Base-by-base conservation (phyloP, 2,329 filamentous ascomycete species). In the Trichoderma breve region DNA sequence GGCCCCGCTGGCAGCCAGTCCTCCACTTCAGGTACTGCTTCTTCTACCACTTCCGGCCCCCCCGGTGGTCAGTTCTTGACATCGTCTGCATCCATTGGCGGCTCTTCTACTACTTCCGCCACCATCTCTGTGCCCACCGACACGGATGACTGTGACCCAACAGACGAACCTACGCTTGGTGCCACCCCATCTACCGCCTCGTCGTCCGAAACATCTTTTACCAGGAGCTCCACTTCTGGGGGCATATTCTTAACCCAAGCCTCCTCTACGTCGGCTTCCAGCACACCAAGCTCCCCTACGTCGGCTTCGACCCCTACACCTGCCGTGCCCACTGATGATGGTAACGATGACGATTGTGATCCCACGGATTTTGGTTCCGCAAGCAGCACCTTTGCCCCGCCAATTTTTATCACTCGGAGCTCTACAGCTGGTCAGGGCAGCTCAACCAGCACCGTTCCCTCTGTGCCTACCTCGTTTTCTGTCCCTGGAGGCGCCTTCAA, bases 401-500 rank as follows among this genome's bases (percentile, higher is more conserved):
- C 57, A 9, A 70, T 39, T 18, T 36, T 12, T 3, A n/a, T 15
- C 57, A 55, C 63, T n/a, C 39, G 32, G n/a, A 47, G 36, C 47
- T 18, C 30, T 32, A 43, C 39, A 43, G 39, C 7, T n/a, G 15
- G 1, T n/a, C 39, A 43, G 39, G 7, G 15, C 39, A n/a, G 39
- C 43, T 26, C 30, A 21, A 28, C 58, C 21, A 28, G 32, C 30
- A 11, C 9, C 21, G 24, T 55, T 24, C 43, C 66, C 11, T n/a
- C 26, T 26, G 11, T 34, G n/a, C 36, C 68, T 2, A 28, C 57
- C 12, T 57, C 64, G 9, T 57, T 57, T 32, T 39, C 51, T 8
- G 21, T 68, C 12, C 64, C 64, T 57, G 64, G 64, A 57, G 64
- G 64, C 3, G 15, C 47, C 5, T 58, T 67, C 64, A 67, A 39